phyloP scores from a whole-genome alignment of 192 early-diverging fungal species.

The Dissophora globulifera region DNA sequence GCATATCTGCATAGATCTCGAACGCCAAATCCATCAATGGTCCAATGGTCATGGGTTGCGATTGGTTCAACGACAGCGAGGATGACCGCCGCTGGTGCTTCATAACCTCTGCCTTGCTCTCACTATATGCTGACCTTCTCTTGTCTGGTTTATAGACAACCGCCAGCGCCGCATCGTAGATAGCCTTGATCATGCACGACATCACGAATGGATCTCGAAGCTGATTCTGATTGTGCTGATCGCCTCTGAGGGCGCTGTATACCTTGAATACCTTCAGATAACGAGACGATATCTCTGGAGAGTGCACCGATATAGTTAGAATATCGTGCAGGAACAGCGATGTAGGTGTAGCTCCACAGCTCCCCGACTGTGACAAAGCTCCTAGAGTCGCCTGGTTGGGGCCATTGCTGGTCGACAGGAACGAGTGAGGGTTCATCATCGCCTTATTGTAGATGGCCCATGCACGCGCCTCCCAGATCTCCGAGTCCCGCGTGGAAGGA shows the following conservation, averaged over 20 bases:
- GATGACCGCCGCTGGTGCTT: constrained; percentile 32
- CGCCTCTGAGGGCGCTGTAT: constrained; percentile 34
- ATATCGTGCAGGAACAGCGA: constrained; percentile 44
- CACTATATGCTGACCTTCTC: neutral
- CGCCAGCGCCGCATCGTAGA: constrained; percentile 33
- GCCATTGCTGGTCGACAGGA: constrained; percentile 4
- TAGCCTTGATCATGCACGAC: constrained; percentile 42
- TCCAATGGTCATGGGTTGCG: constrained; percentile 44
- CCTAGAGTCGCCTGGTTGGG: neutral
- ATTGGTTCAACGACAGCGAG: constrained; percentile 39
- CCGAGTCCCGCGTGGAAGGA: constrained; percentile 1
- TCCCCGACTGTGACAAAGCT: neutral
- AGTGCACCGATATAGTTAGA: constrained; percentile 30
- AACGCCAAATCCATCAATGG: constrained; percentile 47
- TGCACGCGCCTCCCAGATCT: constrained; percentile 44
- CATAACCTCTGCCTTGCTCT: constrained; percentile 5
- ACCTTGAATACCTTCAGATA: constrained; percentile 49
- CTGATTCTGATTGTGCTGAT: constrained; percentile 19
- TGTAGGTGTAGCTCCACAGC: constrained; percentile 4
- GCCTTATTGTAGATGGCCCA: constrained; percentile 51
- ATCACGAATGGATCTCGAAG: constrained; percentile 48
- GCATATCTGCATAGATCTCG: constrained; percentile 46
- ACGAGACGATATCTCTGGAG: constrained; percentile 36
- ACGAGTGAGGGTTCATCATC: constrained; percentile 21
- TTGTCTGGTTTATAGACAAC: constrained; percentile 31